Base-by-base conservation (phyloP, 2,329 filamentous ascomycete species). In the Neofusicoccum sp. region DNA sequence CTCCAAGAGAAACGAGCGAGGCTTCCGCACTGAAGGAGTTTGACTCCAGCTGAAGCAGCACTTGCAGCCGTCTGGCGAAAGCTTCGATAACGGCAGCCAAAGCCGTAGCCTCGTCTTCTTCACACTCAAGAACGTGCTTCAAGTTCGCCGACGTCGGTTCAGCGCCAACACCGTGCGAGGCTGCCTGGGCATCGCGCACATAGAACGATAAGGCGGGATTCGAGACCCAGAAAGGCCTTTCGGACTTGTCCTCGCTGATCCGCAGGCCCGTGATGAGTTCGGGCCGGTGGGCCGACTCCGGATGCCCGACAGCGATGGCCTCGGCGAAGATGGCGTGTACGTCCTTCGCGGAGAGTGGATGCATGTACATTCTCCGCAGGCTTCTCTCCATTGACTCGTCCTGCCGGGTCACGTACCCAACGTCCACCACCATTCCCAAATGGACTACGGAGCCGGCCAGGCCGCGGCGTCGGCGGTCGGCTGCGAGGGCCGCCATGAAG, bases 311-410 rank as follows among this genome's bases (percentile, higher is more conserved):
- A 0, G 75, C 70, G 36, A 85, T 79, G 6, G 82, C 81, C 68
- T 85, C 82, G 7, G 83, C 74, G 64, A 85, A 81, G 73, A 82
- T 78, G 66, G 82, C 79, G 66, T 84, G 81, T 12, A 85, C 68
- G 60, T 84, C 81, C 4, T 77, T 74, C 69, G 85, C 83, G 3
- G 82, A 82, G 9, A 84, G 45, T 9, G 28, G 41, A 62, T 68
- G 66, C 41, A 66, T 67, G n/a, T 66, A 65, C 16, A 69, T 66
- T 11, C 44, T 31, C 41, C 36, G 29, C 56, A 60, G n/a, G 33
- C 31, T n/a, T 28, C 33, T 61, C 58, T 62, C 64, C 39, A 70
- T 64, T 6, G 63, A 60, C 47, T 58, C 54, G 59, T 69, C 63
- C 47, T 71, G 62, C 5, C 49, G 61, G 16, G 62, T 62, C 12